phyloP scores from a whole-genome alignment of 257 asterid species.

The Anisodus tanguticus region DNA sequence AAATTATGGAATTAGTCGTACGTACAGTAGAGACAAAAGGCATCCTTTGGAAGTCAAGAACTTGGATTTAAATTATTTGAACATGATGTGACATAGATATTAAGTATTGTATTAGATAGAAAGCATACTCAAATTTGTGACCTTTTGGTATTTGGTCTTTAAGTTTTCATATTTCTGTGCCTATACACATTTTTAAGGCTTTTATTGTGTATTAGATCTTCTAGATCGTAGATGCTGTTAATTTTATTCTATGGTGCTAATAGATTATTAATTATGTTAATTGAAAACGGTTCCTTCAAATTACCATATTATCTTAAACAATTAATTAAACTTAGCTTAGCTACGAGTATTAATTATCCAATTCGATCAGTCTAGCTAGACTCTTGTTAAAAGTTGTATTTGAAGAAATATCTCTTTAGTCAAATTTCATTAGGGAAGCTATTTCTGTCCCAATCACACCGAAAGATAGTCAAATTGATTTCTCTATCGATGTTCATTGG shows the following conservation, averaged over 20 bases:
- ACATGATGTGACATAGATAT: slow-evolving; percentile 2
- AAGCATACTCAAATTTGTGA: neutral
- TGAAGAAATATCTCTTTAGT: too few relatives aligned
- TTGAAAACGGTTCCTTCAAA: neutral
- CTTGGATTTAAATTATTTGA: neutral
- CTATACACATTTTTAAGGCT: neutral
- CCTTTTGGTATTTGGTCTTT: neutral
- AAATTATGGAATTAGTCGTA: slow-evolving; percentile 1
- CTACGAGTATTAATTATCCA: neutral
- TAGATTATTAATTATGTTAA: neutral
- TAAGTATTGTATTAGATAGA: neutral
- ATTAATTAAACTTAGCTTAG: neutral
- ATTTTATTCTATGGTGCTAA: neutral
- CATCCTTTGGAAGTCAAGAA: slow-evolving; percentile 26
- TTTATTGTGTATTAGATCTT: too few relatives aligned
- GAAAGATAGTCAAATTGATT: too few relatives aligned
- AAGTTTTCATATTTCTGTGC: neutral
- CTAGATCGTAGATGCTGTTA: too few relatives aligned
- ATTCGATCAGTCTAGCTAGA: neutral
- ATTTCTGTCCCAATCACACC: too few relatives aligned
- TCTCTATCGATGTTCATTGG: too few relatives aligned
- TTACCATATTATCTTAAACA: neutral
- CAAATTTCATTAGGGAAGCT: too few relatives aligned
- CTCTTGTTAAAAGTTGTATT: too few relatives aligned
- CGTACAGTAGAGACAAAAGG: slow-evolving; percentile 13